These are phyloP conservation scores for Annulohypoxylon stygium DNA, from an alignment of 495 filamentous ascomycete species.

Conservation along the genomic window DNA sequence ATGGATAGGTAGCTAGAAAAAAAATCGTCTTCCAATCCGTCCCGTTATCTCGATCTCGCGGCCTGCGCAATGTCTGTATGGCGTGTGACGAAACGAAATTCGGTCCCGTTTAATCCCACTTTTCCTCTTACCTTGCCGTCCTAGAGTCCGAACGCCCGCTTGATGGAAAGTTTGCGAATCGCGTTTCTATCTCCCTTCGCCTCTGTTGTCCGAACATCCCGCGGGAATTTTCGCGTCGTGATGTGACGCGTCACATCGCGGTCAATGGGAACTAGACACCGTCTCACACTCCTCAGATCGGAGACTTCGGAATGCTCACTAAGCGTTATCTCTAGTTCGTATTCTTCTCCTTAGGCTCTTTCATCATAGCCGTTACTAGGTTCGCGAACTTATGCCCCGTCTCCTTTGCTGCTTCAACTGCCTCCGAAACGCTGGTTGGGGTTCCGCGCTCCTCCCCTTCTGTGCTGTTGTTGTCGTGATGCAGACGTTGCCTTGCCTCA, in stretches of 20 bases:
- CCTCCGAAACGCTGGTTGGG: constrained; percentile 19
- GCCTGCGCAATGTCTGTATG: constrained; percentile 21
- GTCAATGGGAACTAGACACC: constrained; percentile 4
- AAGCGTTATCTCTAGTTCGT: constrained; percentile 22
- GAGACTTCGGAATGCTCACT: constrained; percentile 34
- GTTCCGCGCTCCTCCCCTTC: constrained; percentile 16
- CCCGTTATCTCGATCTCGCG: constrained; percentile 15
- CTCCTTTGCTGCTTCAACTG: constrained; percentile 39
- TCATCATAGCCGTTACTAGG: constrained; percentile 38
- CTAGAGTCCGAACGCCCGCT: constrained; percentile 37
- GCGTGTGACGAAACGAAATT: constrained; percentile 19
- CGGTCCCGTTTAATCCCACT: constrained; percentile 7
- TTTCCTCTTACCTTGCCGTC: constrained; percentile 18
- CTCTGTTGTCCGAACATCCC: constrained; percentile 4
- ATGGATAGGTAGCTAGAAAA: not conserved
- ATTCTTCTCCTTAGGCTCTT: constrained; percentile 42
- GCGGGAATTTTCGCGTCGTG: constrained; percentile 7
- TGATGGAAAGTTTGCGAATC: constrained; percentile 20
- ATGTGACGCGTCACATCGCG: constrained; percentile 33
- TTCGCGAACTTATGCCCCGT: constrained; percentile 46
- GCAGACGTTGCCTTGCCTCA: constrained; percentile 22
- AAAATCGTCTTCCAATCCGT: constrained; percentile 1
- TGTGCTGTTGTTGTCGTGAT: constrained; percentile 2
- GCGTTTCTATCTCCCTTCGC: constrained; percentile 18
- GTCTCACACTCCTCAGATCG: constrained; percentile 12